A percentile compares a stretch with the other conserved stretches of the same genome.
phyloP scores from a whole-genome alignment of 345 rosid species.

The Anastatica hierochuntica region DNA sequence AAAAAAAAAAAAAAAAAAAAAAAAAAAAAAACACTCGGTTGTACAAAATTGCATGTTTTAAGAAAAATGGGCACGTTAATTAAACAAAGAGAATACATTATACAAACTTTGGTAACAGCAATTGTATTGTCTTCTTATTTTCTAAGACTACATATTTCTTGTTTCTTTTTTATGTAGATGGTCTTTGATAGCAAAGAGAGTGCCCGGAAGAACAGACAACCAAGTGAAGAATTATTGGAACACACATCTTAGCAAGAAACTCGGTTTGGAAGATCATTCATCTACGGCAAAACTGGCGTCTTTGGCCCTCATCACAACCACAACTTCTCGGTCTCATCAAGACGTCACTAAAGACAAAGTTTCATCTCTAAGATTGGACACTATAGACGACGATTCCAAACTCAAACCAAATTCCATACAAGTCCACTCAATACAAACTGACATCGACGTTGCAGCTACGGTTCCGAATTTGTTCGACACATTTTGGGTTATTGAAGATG shows the following conservation, averaged over 20 bases:
- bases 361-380: not conserved
- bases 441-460: constrained; percentile 14
- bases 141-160: too few species aligned
- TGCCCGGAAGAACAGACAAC: constrained; percentile 43
- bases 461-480: constrained; percentile 19
- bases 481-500: constrained; percentile 33
- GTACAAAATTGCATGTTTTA: too few species aligned
- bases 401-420: too few species aligned
- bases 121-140: too few species aligned
- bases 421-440: not conserved
- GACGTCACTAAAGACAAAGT: too few species aligned
- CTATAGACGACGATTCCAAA: not conserved
- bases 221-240: constrained; percentile 46
- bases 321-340: not conserved
- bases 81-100: too few species aligned
- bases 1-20: too few species aligned
- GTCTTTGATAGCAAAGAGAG: constrained; percentile 37
- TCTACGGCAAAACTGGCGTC: constrained; percentile 4
- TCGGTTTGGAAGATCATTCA: constrained; percentile 25
- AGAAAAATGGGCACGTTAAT: too few species aligned
- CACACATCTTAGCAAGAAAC: constrained; percentile 31
- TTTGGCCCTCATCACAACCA: constrained; percentile 1
- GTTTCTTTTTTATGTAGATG: too few species aligned
- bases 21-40: too few species aligned
- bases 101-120: too few species aligned